Evolutionary conservation across 805 yeast species (phyloP).

Genomic region (Wickerhamiella kurtzmanii): DNA sequence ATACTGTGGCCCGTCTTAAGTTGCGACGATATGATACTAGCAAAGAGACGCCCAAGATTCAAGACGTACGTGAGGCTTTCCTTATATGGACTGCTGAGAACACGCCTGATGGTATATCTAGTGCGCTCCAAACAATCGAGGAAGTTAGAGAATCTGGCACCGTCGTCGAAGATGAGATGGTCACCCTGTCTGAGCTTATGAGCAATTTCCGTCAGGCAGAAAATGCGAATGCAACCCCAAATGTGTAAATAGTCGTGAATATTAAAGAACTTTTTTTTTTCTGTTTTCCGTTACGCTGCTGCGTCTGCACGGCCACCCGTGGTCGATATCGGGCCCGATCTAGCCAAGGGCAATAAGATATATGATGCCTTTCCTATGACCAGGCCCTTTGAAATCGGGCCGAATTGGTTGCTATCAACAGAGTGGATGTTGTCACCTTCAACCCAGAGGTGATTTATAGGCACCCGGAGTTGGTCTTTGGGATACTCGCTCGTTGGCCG

Average conservation of each 20-base stretch:
- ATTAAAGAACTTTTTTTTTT: not conserved
- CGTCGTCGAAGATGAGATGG: constrained; percentile 19
- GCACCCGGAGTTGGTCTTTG: constrained; percentile 44
- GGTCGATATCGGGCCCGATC: constrained; percentile 31
- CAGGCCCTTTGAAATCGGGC: constrained; percentile 73
- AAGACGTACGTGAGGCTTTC: constrained; percentile 35
- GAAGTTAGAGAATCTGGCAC: constrained; percentile 33
- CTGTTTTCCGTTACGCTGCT: no score
- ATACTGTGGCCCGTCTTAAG: constrained; percentile 57
- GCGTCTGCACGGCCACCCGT: not conserved
- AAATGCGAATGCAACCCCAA: not conserved
- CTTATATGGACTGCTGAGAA: constrained; percentile 36
- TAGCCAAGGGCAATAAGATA: constrained; percentile 55
- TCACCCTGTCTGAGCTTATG: constrained; percentile 22
- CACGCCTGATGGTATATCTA: constrained; percentile 28
- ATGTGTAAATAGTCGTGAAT: not conserved
- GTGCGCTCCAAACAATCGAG: constrained; percentile 30
- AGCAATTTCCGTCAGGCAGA: constrained; percentile 1
- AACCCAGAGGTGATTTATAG: constrained; percentile 79
- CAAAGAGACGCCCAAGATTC: constrained; percentile 20
- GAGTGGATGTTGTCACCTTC: constrained; percentile 81
- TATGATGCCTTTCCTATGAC: constrained; percentile 61
- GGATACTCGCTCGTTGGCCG: constrained; percentile 39
- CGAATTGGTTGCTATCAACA: constrained; percentile 74
- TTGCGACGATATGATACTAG: constrained; percentile 33